Conservation (phyloP, 2,329 filamentous ascomycete species). For the Fusarium zealandicum region DNA sequence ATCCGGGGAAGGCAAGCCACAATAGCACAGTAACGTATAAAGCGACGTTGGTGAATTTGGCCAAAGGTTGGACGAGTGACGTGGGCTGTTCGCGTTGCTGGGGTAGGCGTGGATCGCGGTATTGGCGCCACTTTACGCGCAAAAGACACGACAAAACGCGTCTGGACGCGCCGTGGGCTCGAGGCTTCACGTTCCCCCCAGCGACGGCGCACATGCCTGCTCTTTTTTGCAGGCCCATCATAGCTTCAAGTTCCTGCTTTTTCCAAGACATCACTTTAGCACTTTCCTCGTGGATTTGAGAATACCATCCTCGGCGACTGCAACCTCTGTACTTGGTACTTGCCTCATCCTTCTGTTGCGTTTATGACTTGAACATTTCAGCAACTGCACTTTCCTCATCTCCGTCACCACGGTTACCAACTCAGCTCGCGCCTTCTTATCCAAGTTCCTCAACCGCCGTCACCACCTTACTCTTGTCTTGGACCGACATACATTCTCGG, state of each 20-base stretch:
- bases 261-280: conserved; percentile 20
- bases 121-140: conserved; percentile 18
- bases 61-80: conserved; percentile 7
- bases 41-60: neutral
- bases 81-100: conserved; percentile 9
- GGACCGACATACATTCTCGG: conserved; percentile 3
- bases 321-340: neutral
- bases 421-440: conserved; percentile 5
- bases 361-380: conserved; percentile 6
- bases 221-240: conserved; percentile 6
- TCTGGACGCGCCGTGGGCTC: conserved; percentile 5
- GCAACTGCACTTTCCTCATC: neutral
- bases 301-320: conserved; percentile 10
- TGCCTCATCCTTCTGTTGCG: neutral
- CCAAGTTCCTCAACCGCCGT: neutral
- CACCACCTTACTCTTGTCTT: neutral
- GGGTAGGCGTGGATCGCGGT: conserved; percentile 2
- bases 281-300: conserved; percentile 10
- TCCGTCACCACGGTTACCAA: neutral
- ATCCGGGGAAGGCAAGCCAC: conserved; percentile 10
- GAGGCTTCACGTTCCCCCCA: conserved; percentile 28
- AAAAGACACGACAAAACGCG: conserved; percentile 2
- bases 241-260: conserved; percentile 4
- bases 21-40: too few species aligned
- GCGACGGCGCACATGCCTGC: conserved; percentile 28